phyloP scores from a whole-genome alignment of 2,329 filamentous ascomycete genomes.

The Cladophialophora exuberans region DNA sequence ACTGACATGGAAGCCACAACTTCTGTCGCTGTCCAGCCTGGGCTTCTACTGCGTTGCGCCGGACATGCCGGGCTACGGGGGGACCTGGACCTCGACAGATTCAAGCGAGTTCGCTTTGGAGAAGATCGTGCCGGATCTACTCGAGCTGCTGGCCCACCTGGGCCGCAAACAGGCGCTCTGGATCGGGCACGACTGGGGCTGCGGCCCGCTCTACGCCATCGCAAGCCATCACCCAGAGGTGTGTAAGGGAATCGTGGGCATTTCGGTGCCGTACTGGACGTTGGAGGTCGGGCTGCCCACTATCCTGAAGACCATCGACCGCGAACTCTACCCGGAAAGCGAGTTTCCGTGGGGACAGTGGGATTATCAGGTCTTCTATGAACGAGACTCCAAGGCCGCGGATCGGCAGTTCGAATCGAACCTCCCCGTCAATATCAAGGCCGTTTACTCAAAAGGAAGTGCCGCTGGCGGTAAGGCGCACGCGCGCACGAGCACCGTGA shows the following conservation, averaged over 20 bases:
- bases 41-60: conserved; percentile 47
- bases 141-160: conserved; percentile 19
- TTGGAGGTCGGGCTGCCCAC: conserved; percentile 47
- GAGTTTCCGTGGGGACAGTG: conserved; percentile 38
- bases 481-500: conserved; percentile 10
- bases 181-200: conserved; percentile 34
- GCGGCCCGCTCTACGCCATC: conserved; percentile 20
- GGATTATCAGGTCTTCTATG: conserved; percentile 29
- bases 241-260: conserved; percentile 20
- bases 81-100: conserved; percentile 14
- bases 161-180: conserved; percentile 29
- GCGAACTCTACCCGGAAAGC: conserved; percentile 50
- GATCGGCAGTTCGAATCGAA: conserved; percentile 19
- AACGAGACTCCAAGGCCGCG: conserved; percentile 7
- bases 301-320: conserved; percentile 43
- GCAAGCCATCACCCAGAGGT: conserved; percentile 21
- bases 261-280: conserved; percentile 47
- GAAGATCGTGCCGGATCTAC: conserved; percentile 15
- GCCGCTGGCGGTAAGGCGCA: background rate
- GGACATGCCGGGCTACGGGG: conserved; percentile 46
- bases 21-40: conserved; percentile 43
- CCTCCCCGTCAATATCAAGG: conserved; percentile 8
- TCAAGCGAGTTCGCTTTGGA: conserved; percentile 19
- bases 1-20: conserved; percentile 48
- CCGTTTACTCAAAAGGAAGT: conserved; percentile 10